These are phyloP conservation scores for Pyricularia grisea DNA, from an alignment of 2,329 filamentous ascomycete genomes.

Conservation along the genomic window DNA sequence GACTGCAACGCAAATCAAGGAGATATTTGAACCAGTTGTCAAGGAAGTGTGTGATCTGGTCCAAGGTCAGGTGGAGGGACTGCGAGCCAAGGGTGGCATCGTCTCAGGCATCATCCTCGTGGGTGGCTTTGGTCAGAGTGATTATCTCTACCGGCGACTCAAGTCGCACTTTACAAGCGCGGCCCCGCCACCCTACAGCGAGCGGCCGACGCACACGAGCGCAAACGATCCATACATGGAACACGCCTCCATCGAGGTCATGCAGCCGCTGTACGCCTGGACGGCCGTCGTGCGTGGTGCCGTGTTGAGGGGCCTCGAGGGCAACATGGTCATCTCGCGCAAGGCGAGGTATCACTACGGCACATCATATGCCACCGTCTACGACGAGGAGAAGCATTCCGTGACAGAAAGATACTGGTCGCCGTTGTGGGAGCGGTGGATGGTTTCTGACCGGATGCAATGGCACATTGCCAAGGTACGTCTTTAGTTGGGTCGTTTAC, in stretches of 20 bases:
- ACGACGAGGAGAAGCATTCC: slow-evolving; percentile 65
- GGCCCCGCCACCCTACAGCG: slow-evolving; percentile 54
- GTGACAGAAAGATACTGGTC: slow-evolving; percentile 71
- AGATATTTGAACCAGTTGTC: slow-evolving; percentile 67
- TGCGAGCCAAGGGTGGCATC: slow-evolving; percentile 50
- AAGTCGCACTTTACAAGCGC: slow-evolving; percentile 57
- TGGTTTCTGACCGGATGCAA: slow-evolving; percentile 76
- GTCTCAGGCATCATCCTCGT: slow-evolving; percentile 72
- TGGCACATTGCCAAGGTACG: slow-evolving; percentile 73
- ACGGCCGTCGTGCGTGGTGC: slow-evolving; percentile 72
- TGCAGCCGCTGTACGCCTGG: slow-evolving; percentile 77
- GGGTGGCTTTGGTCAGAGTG: slow-evolving; percentile 72
- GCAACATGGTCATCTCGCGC: slow-evolving; percentile 68
- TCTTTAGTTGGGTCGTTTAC: slow-evolving; percentile 3
- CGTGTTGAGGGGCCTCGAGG: slow-evolving; percentile 64
- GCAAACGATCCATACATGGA: slow-evolving; percentile 26
- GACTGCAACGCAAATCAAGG: slow-evolving; percentile 58
- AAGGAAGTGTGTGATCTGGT: slow-evolving; percentile 58
- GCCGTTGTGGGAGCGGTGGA: slow-evolving; percentile 72
- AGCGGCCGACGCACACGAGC: slow-evolving; percentile 58
- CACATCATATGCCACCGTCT: slow-evolving; percentile 72
- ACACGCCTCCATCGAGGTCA: slow-evolving; percentile 59
- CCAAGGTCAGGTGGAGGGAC: slow-evolving; percentile 55
- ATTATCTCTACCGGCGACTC: slow-evolving; percentile 64
- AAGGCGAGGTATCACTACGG: slow-evolving; percentile 71